Percentiles rank a stretch among this genome's conserved stretches.
These are phyloP conservation scores for Kickxella alabastrina DNA, from an alignment of 192 early-diverging fungal species.

Conservation along the genomic window DNA sequence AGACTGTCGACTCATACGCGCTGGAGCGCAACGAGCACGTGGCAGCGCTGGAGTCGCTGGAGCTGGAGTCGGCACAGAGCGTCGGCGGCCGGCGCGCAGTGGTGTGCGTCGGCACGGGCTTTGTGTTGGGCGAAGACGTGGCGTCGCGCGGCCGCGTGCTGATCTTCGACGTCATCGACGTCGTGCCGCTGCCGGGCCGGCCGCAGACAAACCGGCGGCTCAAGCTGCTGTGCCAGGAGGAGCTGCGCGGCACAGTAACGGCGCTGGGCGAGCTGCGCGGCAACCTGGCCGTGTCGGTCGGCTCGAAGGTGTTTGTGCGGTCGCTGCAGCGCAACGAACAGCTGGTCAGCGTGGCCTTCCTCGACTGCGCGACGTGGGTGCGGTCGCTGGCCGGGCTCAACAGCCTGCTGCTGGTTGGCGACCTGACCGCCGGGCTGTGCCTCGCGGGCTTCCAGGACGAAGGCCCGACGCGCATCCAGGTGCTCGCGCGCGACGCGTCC, in stretches of 20 bases:
- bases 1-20: conserved; percentile 75
- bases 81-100: conserved; percentile 79
- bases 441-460: conserved; percentile 91
- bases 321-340: conserved; percentile 77
- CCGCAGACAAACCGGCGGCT: conserved; percentile 93
- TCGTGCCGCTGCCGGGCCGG: conserved; percentile 91
- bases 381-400: conserved; percentile 76
- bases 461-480: conserved; percentile 81
- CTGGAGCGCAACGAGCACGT: conserved; percentile 86
- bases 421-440: conserved; percentile 81
- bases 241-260: conserved; percentile 86
- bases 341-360: conserved; percentile 87
- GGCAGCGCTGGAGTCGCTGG: conserved; percentile 68
- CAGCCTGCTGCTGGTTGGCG: conserved; percentile 83
- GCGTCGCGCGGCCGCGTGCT: conserved; percentile 84
- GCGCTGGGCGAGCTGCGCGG: conserved; percentile 82
- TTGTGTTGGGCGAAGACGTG: conserved; percentile 87
- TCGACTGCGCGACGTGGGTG: conserved; percentile 91
- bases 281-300: conserved; percentile 80
- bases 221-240: conserved; percentile 76
- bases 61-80: conserved; percentile 81
- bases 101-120: conserved; percentile 83
- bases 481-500: conserved; percentile 87
- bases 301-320: conserved; percentile 84
- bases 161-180: conserved; percentile 92